Evolutionary conservation across 2,329 filamentous ascomycete species (phyloP).

Genomic region (Trichoderma arundinaceum): DNA sequence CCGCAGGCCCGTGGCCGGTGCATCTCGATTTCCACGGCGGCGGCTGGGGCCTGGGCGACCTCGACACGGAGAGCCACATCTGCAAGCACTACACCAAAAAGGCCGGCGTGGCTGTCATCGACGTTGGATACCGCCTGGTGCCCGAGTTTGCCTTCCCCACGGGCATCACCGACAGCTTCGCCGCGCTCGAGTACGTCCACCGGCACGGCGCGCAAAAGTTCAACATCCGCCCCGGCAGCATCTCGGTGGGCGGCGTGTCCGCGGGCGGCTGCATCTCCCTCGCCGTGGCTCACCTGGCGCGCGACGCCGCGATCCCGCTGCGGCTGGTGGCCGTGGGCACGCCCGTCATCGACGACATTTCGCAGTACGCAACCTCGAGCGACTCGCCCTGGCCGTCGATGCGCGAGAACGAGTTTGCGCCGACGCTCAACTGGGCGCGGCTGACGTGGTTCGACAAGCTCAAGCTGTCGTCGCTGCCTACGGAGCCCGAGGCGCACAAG

Average conservation of each 20-base stretch:
- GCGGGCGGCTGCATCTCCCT: slow-evolving; percentile 52
- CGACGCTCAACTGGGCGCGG: slow-evolving; percentile 52
- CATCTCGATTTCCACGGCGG: slow-evolving; percentile 58
- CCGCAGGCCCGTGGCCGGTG: slow-evolving; percentile 51
- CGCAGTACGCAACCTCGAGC: slow-evolving; percentile 43
- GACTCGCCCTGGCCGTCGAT: slow-evolving; percentile 51
- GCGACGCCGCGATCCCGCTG: slow-evolving; percentile 47
- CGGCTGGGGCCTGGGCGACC: slow-evolving; percentile 56
- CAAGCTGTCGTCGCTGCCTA: slow-evolving; percentile 40
- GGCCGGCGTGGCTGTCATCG: slow-evolving; percentile 53
- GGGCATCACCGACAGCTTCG: slow-evolving; percentile 55
- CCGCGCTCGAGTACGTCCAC: slow-evolving; percentile 50
- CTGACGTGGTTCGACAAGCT: slow-evolving; percentile 50
- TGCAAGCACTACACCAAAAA: slow-evolving; percentile 54
- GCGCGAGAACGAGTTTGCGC: slow-evolving; percentile 49
- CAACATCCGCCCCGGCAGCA: slow-evolving; percentile 45
- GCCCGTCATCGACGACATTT: slow-evolving; percentile 49
- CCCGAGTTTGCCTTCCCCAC: slow-evolving; percentile 58
- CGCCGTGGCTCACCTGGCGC: slow-evolving; percentile 48
- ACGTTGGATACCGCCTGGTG: slow-evolving; percentile 58
- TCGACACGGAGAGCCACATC: slow-evolving; percentile 56
- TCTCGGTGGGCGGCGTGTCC: slow-evolving; percentile 54
- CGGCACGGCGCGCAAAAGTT: slow-evolving; percentile 44
- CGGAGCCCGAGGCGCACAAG: slow-evolving; percentile 29
- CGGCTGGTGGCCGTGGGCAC: slow-evolving; percentile 49